Conservation (phyloP, 495 filamentous ascomycete genomes). For the Penicillium lagena region DNA sequence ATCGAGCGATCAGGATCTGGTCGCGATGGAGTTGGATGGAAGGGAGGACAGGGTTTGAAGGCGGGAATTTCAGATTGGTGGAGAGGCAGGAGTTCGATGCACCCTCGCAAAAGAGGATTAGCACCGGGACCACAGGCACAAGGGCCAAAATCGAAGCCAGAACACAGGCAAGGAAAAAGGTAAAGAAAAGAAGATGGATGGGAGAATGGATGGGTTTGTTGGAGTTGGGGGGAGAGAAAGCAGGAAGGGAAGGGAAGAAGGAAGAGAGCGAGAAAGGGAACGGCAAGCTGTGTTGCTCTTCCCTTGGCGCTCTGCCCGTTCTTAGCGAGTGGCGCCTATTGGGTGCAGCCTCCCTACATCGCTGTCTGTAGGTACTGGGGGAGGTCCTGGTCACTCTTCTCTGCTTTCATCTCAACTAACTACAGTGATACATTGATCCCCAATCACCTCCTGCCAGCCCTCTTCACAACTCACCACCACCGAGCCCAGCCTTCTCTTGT, state of each 20-base stretch:
- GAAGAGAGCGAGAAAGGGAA: conserved; percentile 17
- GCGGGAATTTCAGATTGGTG: neutral
- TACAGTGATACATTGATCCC: neutral
- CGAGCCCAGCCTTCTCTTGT: no score
- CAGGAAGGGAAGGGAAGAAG: conserved; percentile 21
- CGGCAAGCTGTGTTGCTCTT: neutral
- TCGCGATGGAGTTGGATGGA: conserved; percentile 28
- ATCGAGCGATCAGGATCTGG: conserved; percentile 17
- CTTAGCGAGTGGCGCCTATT: conserved; percentile 33
- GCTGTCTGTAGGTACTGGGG: neutral
- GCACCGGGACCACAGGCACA: conserved; percentile 33
- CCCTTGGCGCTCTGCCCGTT: conserved; percentile 22
- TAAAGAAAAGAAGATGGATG: conserved; percentile 13
- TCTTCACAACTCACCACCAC: no score
- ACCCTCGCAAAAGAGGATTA: conserved; percentile 37
- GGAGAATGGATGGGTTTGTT: no score
- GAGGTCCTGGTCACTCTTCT: neutral
- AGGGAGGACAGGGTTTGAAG: conserved; percentile 20
- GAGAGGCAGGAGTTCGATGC: conserved; percentile 15
- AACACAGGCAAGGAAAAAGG: conserved; percentile 21
- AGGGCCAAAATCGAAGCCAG: conserved; percentile 36
- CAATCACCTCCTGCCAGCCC: conserved; percentile 4
- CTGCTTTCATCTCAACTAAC: neutral
- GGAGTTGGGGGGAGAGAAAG: conserved; percentile 20
- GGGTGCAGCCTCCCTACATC: conserved; percentile 1